A percentile compares a stretch with the other conserved stretches of the same genome.
phyloP scores from a whole-genome alignment of 2,329 filamentous ascomycete genomes.

The Seiridium cupressi region DNA sequence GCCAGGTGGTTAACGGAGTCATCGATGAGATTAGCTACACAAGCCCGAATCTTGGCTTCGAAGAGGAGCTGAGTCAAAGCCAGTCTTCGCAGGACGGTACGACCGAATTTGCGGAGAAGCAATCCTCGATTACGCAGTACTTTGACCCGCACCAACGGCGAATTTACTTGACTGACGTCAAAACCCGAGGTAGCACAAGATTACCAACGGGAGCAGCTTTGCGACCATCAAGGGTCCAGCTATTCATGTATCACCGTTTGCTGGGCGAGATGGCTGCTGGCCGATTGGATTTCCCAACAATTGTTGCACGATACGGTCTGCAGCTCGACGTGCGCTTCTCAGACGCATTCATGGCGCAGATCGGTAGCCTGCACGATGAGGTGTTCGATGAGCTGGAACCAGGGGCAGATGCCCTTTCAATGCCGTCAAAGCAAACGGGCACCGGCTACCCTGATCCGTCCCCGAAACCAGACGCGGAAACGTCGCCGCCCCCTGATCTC shows the following conservation, averaged over 20 bases:
- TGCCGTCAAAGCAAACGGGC: conserved; percentile 12
- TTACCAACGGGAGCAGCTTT: conserved; percentile 65
- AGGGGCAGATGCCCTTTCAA: conserved; percentile 34
- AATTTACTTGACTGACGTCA: conserved; percentile 83
- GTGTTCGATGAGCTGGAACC: conserved; percentile 51
- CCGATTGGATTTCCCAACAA: conserved; percentile 63
- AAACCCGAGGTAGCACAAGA: conserved; percentile 69
- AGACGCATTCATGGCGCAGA: conserved; percentile 74
- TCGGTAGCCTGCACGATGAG: conserved; percentile 67
- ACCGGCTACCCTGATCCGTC: conserved; percentile 8
- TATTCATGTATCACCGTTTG: conserved; percentile 86
- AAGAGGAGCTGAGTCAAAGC: conserved; percentile 52
- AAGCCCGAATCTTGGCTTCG: conserved; percentile 71
- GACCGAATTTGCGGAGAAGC: conserved; percentile 18
- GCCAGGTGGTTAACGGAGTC: conserved; percentile 80
- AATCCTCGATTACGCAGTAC: conserved; percentile 40
- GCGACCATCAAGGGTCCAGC: conserved; percentile 77
- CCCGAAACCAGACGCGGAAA: neutral
- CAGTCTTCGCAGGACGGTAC: conserved; percentile 28
- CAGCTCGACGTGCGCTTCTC: conserved; percentile 68
- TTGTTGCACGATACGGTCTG: conserved; percentile 72
- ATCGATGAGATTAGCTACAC: conserved; percentile 82
- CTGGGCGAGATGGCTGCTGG: conserved; percentile 74
- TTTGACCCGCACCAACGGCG: conserved; percentile 31
- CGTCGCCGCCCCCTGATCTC: conserved; percentile 29